Evolutionary conservation across 371 early-diverging fungal species (phyloP), one percentile per base, ranked within the genome.

Genomic region (Rhizopus arrhizus): DNA sequence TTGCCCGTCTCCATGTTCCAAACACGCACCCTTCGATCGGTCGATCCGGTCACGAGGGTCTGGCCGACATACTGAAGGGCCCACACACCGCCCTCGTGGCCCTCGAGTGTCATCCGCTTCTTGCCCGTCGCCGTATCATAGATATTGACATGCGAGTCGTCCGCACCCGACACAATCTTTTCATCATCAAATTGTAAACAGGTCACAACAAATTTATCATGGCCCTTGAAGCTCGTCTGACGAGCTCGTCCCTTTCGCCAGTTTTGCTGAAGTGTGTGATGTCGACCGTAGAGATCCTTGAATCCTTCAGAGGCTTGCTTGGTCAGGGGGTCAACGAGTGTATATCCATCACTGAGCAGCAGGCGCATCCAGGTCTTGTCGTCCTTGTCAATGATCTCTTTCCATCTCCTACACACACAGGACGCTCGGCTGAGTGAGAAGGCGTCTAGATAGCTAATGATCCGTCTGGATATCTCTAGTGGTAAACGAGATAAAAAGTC

Each of bases 41-140:
- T 98, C 13, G 95, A 93, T n/a, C 99, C 99, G 48, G 93, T 93
- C 1, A 98, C 96, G 1, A 99, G 81, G 1, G 92, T 86, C 52
- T 91, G 88, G 38, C 89, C 89, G 38, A 86, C 84, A 61, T 91
- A 93, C 58, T 94, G 90, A 49, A 99, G 84, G 4, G 97, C 94
- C 99, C 99, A 99, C 3, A 99, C 97, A 51, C 99, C 99, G 33
- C 99, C 99, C 43, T 92, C 93, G 68, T 99, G 99, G 9, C 98
- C 99, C 12, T 78, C 81, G 29, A 99, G 82, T 16, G 65, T 64
- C 59, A 59, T 58, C 3, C 59, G 49, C 13, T 72, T 75, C 15
- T 61, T 28, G 82, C 77, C 32, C 71, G 75, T 16, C 94, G 95
- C 5, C 2, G 91, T 90, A 65, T 93, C 92, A 66, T 92, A 96